These are phyloP conservation scores for Tilletia setariae DNA, from an alignment of 1,284 basidiomycete genomes.

Conservation along the genomic window DNA sequence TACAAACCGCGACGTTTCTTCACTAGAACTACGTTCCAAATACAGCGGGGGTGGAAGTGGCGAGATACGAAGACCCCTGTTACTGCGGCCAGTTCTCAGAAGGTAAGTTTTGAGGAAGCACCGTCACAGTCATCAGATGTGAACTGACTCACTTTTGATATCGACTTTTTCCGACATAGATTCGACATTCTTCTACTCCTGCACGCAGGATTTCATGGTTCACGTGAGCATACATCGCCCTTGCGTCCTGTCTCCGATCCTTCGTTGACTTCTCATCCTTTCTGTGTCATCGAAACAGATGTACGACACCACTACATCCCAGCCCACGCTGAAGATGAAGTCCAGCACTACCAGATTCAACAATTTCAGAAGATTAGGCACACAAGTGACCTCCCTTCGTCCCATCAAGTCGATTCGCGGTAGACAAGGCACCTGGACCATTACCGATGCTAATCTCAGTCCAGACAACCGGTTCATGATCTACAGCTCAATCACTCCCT, in stretches of 20 bases:
- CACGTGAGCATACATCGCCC: constrained; percentile 27
- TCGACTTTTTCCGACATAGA: constrained; percentile 24
- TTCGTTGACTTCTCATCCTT: not conserved
- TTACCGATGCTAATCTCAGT: constrained; percentile 78
- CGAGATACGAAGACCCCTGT: constrained; percentile 73
- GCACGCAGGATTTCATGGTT: constrained; percentile 70
- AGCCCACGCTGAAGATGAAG: not conserved
- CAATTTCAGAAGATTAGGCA: not conserved
- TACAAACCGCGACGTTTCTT: too few relatives aligned
- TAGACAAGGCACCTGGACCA: constrained; percentile 46
- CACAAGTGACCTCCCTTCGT: constrained; percentile 35
- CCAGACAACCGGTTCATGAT: constrained; percentile 92
- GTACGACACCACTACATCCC: constrained; percentile 68
- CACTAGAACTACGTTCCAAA: constrained; percentile 68
- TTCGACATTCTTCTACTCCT: constrained; percentile 57
- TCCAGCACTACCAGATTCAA: too few relatives aligned
- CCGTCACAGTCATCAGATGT: not conserved
- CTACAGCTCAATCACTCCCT: constrained; percentile 60
- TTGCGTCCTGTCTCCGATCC: not conserved
- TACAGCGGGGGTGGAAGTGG: constrained; percentile 79
- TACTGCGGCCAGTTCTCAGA: constrained; percentile 88
- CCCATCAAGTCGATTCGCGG: constrained; percentile 49
- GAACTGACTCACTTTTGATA: constrained; percentile 46
- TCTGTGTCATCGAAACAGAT: constrained; percentile 60
- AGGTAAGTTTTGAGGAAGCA: constrained; percentile 38